These are phyloP conservation scores for Boletus huronensis DNA, from an alignment of 768 basidiomycete species.

Conservation along the genomic window DNA sequence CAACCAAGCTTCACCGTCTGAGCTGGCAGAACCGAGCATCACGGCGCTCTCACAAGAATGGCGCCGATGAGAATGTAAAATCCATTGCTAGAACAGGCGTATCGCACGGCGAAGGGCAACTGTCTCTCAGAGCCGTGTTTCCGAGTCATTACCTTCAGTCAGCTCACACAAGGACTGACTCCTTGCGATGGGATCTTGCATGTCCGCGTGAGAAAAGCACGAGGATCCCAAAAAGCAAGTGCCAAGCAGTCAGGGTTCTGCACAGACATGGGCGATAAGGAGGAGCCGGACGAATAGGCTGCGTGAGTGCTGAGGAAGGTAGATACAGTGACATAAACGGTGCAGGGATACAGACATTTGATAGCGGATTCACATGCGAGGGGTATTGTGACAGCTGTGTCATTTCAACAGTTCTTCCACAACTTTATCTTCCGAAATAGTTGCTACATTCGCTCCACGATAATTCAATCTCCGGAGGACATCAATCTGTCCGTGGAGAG, in stretches of 20 bases:
- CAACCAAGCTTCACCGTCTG: neutral
- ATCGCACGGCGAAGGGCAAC: neutral
- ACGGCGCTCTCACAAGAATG: neutral
- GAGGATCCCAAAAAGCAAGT: slow-evolving; percentile 1
- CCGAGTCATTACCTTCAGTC: neutral
- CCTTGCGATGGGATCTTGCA: slow-evolving; percentile 6
- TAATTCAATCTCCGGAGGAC: slow-evolving; percentile 87
- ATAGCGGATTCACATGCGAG: slow-evolving; percentile 19
- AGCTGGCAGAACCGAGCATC: neutral
- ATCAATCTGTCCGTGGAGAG: slow-evolving; percentile 57
- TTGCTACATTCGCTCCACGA: slow-evolving; percentile 74
- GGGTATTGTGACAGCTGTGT: slow-evolving; percentile 28
- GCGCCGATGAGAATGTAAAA: neutral
- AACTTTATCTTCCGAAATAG: slow-evolving; percentile 78
- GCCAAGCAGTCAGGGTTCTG: slow-evolving; percentile 2
- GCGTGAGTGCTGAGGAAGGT: slow-evolving; percentile 15
- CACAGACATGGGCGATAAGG: slow-evolving; percentile 11
- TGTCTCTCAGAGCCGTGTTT: neutral
- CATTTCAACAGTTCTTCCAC: slow-evolving; percentile 82
- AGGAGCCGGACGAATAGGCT: slow-evolving; percentile 15
- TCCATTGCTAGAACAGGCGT: neutral
- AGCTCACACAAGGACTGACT: slow-evolving; percentile 4
- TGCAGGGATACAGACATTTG: slow-evolving; percentile 24
- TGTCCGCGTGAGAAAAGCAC: slow-evolving; percentile 1
- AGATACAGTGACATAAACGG: slow-evolving; percentile 27